Conservation (phyloP, 192 early-diverging fungal genomes). For the Backusella luteola region DNA sequence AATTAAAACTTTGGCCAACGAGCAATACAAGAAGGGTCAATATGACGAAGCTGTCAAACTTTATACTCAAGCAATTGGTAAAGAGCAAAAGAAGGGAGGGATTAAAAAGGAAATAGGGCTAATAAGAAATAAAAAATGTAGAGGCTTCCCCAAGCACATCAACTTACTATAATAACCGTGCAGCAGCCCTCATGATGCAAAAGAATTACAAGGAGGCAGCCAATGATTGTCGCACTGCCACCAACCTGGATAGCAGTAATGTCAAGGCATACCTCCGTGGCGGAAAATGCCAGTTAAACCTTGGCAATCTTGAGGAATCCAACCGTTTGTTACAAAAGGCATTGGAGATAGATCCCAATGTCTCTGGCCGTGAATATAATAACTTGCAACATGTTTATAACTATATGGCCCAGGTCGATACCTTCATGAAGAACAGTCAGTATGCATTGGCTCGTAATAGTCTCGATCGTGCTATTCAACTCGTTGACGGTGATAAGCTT, state of each 20-base stretch:
- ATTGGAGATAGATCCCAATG: constrained; percentile 37
- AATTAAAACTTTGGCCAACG: constrained; percentile 69
- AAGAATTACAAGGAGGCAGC: constrained; percentile 58
- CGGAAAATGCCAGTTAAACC: constrained; percentile 69
- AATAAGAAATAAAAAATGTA: constrained; percentile 10
- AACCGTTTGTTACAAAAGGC: constrained; percentile 40
- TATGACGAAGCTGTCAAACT: constrained; percentile 67
- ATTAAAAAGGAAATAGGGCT: not conserved
- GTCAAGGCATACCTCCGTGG: constrained; percentile 67
- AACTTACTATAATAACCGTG: constrained; percentile 76
- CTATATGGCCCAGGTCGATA: constrained; percentile 45
- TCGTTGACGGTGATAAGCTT: constrained; percentile 33
- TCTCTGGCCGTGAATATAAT: constrained; percentile 39
- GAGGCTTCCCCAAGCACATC: constrained; percentile 58
- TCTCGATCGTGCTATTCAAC: constrained; percentile 43
- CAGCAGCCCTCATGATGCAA: constrained; percentile 74
- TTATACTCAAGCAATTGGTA: constrained; percentile 72
- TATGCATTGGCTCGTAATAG: constrained; percentile 44
- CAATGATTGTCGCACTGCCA: constrained; percentile 59
- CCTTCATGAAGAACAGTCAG: constrained; percentile 47
- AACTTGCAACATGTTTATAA: constrained; percentile 41
- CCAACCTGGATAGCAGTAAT: constrained; percentile 57
- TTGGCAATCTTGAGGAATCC: constrained; percentile 70
- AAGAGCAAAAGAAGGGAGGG: not conserved
- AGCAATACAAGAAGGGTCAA: constrained; percentile 64